These are phyloP conservation scores for Calycina marina DNA, from an alignment of 2,329 filamentous ascomycete species.

Conservation along the genomic window DNA sequence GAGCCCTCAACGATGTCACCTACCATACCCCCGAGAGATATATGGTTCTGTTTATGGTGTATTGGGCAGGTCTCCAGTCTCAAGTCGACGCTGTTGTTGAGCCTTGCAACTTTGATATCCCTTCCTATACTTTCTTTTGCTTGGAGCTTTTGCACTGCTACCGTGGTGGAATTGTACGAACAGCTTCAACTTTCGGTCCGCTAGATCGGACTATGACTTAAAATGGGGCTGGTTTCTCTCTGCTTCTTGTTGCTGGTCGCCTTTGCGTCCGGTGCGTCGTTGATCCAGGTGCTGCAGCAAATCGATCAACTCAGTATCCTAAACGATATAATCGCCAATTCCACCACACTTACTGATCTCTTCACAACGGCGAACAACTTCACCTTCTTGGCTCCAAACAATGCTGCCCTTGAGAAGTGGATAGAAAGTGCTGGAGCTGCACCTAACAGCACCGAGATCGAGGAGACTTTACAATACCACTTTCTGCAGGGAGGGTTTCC, in stretches of 20 bases:
- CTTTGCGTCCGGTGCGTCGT: neutral
- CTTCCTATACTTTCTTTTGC: too few relatives aligned
- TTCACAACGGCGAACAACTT: slow-evolving; percentile 2
- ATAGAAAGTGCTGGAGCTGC: slow-evolving; percentile 5
- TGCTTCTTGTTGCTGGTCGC: neutral
- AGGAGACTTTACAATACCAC: slow-evolving; percentile 11
- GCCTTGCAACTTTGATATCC: too few relatives aligned
- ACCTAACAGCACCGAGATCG: slow-evolving; percentile 5
- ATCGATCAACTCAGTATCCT: neutral
- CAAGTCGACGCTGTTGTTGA: too few relatives aligned
- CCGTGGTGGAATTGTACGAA: too few relatives aligned
- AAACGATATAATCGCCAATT: slow-evolving; percentile 1
- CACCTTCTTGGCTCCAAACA: slow-evolving; percentile 5
- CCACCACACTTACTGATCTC: neutral
- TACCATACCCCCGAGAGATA: too few relatives aligned
- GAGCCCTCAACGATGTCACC: too few relatives aligned
- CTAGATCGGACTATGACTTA: neutral
- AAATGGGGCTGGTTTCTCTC: neutral
- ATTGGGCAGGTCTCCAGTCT: too few relatives aligned
- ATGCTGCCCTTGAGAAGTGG: slow-evolving; percentile 7
- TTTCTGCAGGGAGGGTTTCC: slow-evolving; percentile 11
- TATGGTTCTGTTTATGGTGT: too few relatives aligned
- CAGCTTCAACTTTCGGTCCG: too few relatives aligned
- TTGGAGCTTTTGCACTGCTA: too few relatives aligned
- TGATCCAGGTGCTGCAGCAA: neutral